Percentiles rank a stretch among this genome's conserved stretches.
Conservation (phyloP, 305 asterid species). For the Fraxinus baroniana region DNA sequence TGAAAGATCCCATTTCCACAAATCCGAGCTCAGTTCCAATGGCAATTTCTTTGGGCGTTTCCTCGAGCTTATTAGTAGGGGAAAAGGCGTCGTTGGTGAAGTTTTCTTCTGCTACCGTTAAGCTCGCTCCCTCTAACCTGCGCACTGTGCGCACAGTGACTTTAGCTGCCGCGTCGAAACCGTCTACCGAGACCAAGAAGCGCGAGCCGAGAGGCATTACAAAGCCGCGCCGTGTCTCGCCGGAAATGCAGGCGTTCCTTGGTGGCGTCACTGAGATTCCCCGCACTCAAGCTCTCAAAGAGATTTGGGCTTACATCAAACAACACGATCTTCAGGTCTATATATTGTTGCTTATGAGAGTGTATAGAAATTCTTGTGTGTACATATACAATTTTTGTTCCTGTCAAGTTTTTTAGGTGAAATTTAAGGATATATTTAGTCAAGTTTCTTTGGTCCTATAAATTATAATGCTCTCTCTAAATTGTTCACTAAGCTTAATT, state of each 20-base stretch:
- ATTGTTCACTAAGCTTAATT: neutral
- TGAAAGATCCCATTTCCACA: neutral
- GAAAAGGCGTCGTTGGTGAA: slow-evolving; percentile 32
- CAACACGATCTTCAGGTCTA: slow-evolving; percentile 73
- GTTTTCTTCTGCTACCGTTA: slow-evolving; percentile 24
- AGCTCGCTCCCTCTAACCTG: slow-evolving; percentile 31
- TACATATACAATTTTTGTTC: neutral
- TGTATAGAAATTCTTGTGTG: neutral
- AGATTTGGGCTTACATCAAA: slow-evolving; percentile 84
- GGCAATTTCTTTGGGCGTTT: slow-evolving; percentile 54
- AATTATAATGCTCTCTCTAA: neutral
- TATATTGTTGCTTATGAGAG: slow-evolving; percentile 8
- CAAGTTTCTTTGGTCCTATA: neutral
- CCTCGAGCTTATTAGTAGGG: slow-evolving; percentile 40
- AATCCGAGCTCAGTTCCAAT: slow-evolving; percentile 23
- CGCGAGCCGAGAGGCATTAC: slow-evolving; percentile 75
- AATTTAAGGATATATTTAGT: neutral
- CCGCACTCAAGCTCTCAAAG: slow-evolving; percentile 70
- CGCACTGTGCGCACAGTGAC: slow-evolving; percentile 40
- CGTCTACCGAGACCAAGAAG: slow-evolving; percentile 61
- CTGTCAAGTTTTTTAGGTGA: neutral
- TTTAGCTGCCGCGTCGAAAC: slow-evolving; percentile 51
- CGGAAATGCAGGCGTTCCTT: slow-evolving; percentile 81
- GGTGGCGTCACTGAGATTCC: slow-evolving; percentile 80
- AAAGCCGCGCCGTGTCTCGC: slow-evolving; percentile 83